Evolutionary conservation across 345 rosid species (phyloP), one percentile per base, ranked within the genome.

Genomic region (Zanthoxylum bungeanum): DNA sequence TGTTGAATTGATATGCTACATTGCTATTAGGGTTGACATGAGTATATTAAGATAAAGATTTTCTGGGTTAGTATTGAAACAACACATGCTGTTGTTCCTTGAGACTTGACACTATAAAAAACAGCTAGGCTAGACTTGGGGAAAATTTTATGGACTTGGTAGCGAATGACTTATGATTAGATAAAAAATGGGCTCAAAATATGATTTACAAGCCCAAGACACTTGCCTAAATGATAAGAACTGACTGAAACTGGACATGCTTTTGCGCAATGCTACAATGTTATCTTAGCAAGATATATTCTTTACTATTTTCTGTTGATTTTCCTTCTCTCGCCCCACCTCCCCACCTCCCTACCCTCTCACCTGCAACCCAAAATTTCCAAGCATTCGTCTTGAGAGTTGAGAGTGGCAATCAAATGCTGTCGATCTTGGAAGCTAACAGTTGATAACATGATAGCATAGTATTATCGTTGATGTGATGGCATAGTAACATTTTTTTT

Each of bases 401-500:
- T 19, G 55, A 64, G 10, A 19, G n/a, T n/a, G n/a, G 64, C 44
- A 8, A 37, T 27, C 28, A 21, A 33, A 12, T 64, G 11, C 33
- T 6, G 24, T 64, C 34, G 24, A 44, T 25, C 52, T 2, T 64
- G 51, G 51, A 64, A 36, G 34, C 39, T 31, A 28, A 30, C 22
- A 39, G 49, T 4, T 58, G 14, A 46, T 46, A 1, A 42, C n/a
- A 76, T 11, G 50, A 40, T 64, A 7, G 56, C 42, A 52, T 51
- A 14, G 31, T 34, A 67, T 34, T 67, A 19, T 27, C 1, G 0
- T 55, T 69, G 19, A 56, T 28, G 70, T 8, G 53, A 59, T 73
- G 62, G 52, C 66, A 27, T n/a, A 66, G 36, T 72, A 9, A 47
- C 70, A 51, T 2, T 30, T 49, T 69, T 10, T 73, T 40, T 75